phyloP scores from a whole-genome alignment of 2,329 filamentous ascomycete genomes.

The Fusarium bactridioides region DNA sequence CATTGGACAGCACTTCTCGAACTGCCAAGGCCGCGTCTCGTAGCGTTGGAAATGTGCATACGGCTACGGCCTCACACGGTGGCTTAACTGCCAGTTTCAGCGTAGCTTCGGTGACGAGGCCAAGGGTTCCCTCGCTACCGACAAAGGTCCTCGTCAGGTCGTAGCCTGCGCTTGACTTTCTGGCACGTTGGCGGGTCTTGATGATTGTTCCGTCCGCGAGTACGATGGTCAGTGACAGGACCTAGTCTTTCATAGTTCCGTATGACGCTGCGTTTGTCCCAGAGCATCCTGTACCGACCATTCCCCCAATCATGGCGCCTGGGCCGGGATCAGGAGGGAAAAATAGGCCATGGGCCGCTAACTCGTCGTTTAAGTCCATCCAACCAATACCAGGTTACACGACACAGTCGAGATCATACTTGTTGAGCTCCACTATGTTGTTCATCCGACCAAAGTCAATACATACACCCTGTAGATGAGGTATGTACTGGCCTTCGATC shows the following conservation, averaged over 20 bases:
- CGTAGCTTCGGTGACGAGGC: conserved; percentile 75
- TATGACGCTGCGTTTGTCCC: conserved; percentile 83
- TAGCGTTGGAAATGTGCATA: conserved; percentile 80
- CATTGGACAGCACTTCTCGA: conserved; percentile 74
- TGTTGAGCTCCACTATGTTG: conserved; percentile 77
- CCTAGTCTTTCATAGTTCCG: conserved; percentile 89
- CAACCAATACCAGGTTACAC: conserved; percentile 90
- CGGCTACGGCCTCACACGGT: conserved; percentile 77
- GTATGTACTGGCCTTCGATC: conserved; percentile 88
- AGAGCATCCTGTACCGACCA: conserved; percentile 81
- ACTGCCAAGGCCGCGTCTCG: conserved; percentile 78
- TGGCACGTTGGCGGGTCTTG: conserved; percentile 77
- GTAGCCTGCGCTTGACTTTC: conserved; percentile 84
- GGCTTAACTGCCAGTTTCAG: conserved; percentile 77
- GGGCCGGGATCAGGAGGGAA: conserved; percentile 86
- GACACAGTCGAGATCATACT: conserved; percentile 89
- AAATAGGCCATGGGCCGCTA: conserved; percentile 78
- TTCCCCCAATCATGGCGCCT: conserved; percentile 79
- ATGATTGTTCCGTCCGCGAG: conserved; percentile 79
- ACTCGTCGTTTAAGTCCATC: conserved; percentile 82
- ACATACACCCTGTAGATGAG: conserved; percentile 83
- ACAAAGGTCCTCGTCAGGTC: conserved; percentile 83
- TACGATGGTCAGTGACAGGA: conserved; percentile 82
- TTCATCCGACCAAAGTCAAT: conserved; percentile 92
- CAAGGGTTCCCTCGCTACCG: conserved; percentile 83